A percentile compares a stretch with the other conserved stretches of the same genome.
These are phyloP conservation scores for Cynara cardunculus DNA, from an alignment of 129 eudicot species.

Conservation along the genomic window DNA sequence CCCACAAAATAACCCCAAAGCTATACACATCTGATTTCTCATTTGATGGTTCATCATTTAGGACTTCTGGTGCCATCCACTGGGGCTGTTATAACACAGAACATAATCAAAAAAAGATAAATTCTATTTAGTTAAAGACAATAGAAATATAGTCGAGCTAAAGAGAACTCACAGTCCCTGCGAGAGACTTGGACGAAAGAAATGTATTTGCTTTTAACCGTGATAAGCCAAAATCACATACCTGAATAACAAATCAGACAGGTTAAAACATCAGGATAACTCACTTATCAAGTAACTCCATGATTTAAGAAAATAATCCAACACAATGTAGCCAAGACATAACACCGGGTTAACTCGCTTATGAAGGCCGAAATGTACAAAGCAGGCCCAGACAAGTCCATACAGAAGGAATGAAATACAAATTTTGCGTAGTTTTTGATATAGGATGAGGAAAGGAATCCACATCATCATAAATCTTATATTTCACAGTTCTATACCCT, in stretches of 20 bases:
- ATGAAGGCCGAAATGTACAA: no score
- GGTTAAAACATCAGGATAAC: background rate
- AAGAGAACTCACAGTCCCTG: constrained; percentile 78
- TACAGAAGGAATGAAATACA: no score
- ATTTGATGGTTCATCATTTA: constrained; percentile 83
- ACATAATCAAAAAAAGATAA: background rate
- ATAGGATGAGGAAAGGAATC: no score
- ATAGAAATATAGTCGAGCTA: background rate
- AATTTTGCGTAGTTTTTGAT: no score
- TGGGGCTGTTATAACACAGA: constrained; percentile 54
- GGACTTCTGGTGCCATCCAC: constrained; percentile 99
- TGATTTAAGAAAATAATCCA: no score
- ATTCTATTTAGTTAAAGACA: background rate
- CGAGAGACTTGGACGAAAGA: constrained; percentile 87
- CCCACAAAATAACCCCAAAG: constrained; percentile 96
- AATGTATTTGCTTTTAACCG: constrained; percentile 93
- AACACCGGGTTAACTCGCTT: no score
- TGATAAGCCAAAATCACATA: constrained; percentile 94
- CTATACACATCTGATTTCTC: constrained; percentile 95
- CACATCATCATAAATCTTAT: no score
- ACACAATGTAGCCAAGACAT: no score
- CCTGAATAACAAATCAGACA: constrained; percentile 40
- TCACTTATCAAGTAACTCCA: no score
- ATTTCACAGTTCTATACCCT: no score
- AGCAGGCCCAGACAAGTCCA: no score